Evolutionary conservation across 148 eudicot genomes (phyloP).

Genomic region (Rhododendron griersonianum): DNA sequence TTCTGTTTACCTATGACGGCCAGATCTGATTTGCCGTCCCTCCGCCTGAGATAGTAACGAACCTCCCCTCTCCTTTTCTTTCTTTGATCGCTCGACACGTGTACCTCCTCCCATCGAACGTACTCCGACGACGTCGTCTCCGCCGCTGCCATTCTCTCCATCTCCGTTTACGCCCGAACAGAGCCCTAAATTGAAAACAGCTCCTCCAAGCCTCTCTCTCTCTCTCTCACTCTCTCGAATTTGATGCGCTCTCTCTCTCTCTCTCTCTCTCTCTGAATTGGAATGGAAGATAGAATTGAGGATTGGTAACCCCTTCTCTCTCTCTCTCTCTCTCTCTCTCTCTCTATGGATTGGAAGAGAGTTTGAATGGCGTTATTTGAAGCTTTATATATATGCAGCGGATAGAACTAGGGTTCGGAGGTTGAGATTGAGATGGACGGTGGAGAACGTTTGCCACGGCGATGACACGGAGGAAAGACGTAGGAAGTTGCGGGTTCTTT

Average conservation of each 20-base stretch:
- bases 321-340: neutral
- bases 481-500: constrained; percentile 24
- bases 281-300: neutral
- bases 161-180: neutral
- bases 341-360: neutral
- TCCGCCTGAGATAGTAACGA: constrained; percentile 48
- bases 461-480: constrained; percentile 26
- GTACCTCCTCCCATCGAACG: constrained; percentile 66
- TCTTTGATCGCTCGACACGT: constrained; percentile 41
- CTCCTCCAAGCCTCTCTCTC: neutral
- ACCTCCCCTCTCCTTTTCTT: constrained; percentile 38
- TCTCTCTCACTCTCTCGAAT: too few relatives aligned
- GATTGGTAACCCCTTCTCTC: neutral
- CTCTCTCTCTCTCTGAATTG: neutral
- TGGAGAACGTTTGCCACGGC: constrained; percentile 20
- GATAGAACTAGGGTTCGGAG: constrained; percentile 32
- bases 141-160: constrained; percentile 16
- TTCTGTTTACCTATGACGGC: constrained; percentile 51
- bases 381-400: neutral
- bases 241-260: too few relatives aligned
- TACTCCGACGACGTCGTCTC: constrained; percentile 27
- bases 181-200: neutral
- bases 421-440: constrained; percentile 22
- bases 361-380: constrained; percentile 10
- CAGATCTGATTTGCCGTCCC: constrained; percentile 57